These are phyloP conservation scores for Spiraea crenata DNA, from an alignment of 331 rosid genomes.

Conservation along the genomic window DNA sequence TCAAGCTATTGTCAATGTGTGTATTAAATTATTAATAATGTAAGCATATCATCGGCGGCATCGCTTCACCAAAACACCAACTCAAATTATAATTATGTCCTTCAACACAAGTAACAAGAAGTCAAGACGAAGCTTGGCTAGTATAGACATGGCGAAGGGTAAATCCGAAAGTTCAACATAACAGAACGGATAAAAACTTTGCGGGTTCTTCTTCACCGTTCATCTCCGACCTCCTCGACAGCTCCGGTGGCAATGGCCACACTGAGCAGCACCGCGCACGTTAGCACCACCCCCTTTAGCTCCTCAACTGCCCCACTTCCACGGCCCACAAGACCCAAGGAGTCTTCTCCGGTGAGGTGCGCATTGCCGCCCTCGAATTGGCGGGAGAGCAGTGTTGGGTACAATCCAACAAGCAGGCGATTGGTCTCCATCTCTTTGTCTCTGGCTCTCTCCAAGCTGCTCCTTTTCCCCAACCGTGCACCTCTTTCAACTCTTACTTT, in stretches of 20 bases:
- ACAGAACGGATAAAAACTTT: slow-evolving; percentile 10
- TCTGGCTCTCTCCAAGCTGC: slow-evolving; percentile 47
- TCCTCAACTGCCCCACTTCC: slow-evolving; percentile 15
- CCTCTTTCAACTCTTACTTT: neutral
- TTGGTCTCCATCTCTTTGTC: slow-evolving; percentile 59
- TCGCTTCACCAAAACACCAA: too few relatives aligned
- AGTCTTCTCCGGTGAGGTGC: slow-evolving; percentile 39
- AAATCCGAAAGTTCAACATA: neutral
- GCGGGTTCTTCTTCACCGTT: neutral
- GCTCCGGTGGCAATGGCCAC: slow-evolving; percentile 44
- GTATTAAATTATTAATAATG: too few relatives aligned
- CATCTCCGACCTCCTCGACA: neutral
- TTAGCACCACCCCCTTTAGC: slow-evolving; percentile 36
- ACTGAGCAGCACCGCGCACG: slow-evolving; percentile 34
- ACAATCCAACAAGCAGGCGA: too few relatives aligned
- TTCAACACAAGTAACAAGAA: too few relatives aligned
- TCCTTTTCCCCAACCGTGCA: slow-evolving; percentile 55
- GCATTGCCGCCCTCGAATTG: slow-evolving; percentile 47
- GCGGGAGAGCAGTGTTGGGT: too few relatives aligned
- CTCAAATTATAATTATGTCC: too few relatives aligned
- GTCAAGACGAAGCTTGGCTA: too few relatives aligned
- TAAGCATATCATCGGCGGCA: too few relatives aligned
- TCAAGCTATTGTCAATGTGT: too few relatives aligned
- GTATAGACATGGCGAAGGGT: too few relatives aligned
- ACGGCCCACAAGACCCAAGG: slow-evolving; percentile 1